Base-by-base conservation (phyloP, 495 filamentous ascomycete species). In the Penicillium lividum region DNA sequence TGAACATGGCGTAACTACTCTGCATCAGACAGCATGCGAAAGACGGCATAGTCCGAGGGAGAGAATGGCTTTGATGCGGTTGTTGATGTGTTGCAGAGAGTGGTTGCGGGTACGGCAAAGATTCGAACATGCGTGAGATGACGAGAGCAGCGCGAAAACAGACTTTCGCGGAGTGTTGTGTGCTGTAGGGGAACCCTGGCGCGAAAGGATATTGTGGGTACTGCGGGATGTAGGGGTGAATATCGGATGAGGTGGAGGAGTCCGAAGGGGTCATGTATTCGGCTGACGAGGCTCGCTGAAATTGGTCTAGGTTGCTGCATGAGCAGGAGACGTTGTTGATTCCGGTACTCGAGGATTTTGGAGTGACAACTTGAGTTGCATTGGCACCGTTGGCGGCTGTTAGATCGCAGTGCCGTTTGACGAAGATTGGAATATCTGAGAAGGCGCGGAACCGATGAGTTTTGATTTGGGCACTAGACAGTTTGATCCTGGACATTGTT, bases 11-110 rank as follows among this genome's bases (percentile, higher is more conserved):
- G 58, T 86, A 86, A 57, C 80, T 83, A 45, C 80, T 79, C 61
- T 86, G 84, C 82, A 86, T 85, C 8, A 84, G 75, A 61, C 84
- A 86, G 58, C 82, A 85, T 16, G 84, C 81, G 56, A 85, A 85
- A 0, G 80, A 77, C 0, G 84, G 84, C 80, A 86, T 85, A 16
- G 80, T 84, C 30, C 83, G 77, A 3, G 82, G 81, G 11, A 78
- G 61, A 28, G 70, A 71, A 10, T 64, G 68, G 10, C 59, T 59
- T 6, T 66, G 63, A 43, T 68, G 60, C 60, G 68, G 45, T 57
- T 62, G 62, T 54, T 61, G 58, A 56, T 63, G 55, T 57, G 59
- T 43, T 50, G 69, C 66, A 13, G 44, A 51, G 0, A 74, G 51
- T 1, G 78, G 80, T 33, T 80, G 75, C 29, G 81, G 82, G 46